phyloP scores from a whole-genome alignment of 495 filamentous ascomycete genomes.

The Aspergillus campestris region DNA sequence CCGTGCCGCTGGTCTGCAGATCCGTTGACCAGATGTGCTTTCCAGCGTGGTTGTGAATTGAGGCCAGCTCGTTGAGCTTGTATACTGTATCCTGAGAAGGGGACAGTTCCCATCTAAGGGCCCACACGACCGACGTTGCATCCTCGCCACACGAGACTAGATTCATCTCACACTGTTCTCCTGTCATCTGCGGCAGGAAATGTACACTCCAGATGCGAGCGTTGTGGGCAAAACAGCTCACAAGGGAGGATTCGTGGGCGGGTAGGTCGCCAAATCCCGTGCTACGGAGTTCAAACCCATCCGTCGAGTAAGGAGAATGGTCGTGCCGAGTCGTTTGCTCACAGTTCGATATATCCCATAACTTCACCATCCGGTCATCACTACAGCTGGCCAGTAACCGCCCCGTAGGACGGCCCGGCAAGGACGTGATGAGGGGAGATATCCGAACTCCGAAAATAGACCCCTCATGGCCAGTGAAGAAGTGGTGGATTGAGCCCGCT shows the following conservation, averaged over 20 bases:
- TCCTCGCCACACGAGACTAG: slow-evolving; percentile 78
- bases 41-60: slow-evolving; percentile 59
- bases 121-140: slow-evolving; percentile 62
- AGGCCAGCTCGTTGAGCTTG: slow-evolving; percentile 42
- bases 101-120: slow-evolving; percentile 33
- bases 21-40: slow-evolving; percentile 88
- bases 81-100: slow-evolving; percentile 14
- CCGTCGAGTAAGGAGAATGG: slow-evolving; percentile 32
- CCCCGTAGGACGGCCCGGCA: slow-evolving; percentile 23
- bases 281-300: slow-evolving; percentile 34
- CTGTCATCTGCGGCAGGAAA: slow-evolving; percentile 41
- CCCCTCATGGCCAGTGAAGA: slow-evolving; percentile 84
- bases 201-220: slow-evolving; percentile 85
- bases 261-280: slow-evolving; percentile 32
- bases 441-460: slow-evolving; percentile 86
- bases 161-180: slow-evolving; percentile 17
- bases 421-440: slow-evolving; percentile 46
- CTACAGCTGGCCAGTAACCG: slow-evolving; percentile 83
- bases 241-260: slow-evolving; percentile 36
- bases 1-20: slow-evolving; percentile 20
- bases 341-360: slow-evolving; percentile 73
- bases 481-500: slow-evolving; percentile 47
- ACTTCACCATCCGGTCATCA: slow-evolving; percentile 82
- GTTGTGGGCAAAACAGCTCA: slow-evolving; percentile 69
- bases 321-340: slow-evolving; percentile 21